These are phyloP conservation scores for Solanum sitiens DNA, from an alignment of 257 asterid species.

Conservation along the genomic window DNA sequence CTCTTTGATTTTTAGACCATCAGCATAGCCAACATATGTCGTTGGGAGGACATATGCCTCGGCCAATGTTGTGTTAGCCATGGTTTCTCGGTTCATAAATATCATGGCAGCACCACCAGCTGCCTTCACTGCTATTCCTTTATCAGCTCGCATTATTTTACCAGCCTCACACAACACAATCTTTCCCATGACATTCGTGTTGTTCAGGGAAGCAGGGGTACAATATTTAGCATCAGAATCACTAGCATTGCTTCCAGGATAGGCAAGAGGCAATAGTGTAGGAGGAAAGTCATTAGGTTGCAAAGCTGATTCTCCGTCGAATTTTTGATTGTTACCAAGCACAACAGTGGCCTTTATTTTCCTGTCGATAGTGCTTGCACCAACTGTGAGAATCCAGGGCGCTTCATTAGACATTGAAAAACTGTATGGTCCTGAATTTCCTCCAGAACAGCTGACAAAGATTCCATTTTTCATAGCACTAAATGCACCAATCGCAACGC, in stretches of 20 bases:
- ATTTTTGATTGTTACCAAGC: constrained; percentile 11
- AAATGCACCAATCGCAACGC: constrained; percentile 17
- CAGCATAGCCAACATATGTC: not conserved
- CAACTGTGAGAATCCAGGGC: constrained; percentile 38
- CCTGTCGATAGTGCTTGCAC: constrained; percentile 32
- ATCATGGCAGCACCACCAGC: constrained; percentile 34
- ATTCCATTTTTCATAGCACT: constrained; percentile 24
- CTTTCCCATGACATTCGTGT: constrained; percentile 21
- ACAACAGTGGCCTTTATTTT: constrained; percentile 13
- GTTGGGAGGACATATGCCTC: not conserved
- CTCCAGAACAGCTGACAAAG: constrained; percentile 24
- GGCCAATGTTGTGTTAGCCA: not conserved
- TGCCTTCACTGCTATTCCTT: constrained; percentile 19
- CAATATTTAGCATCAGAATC: not conserved
- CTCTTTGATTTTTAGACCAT: no score
- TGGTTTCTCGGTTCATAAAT: not conserved
- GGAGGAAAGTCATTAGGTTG: constrained; percentile 15
- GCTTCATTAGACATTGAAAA: constrained; percentile 2
- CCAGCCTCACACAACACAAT: constrained; percentile 26
- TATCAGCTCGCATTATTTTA: not conserved
- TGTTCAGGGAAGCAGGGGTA: not conserved
- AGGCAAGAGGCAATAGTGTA: not conserved
- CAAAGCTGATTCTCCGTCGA: constrained; percentile 17
- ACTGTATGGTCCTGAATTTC: constrained; percentile 12
- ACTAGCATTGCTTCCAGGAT: not conserved